phyloP scores from a whole-genome alignment of 805 yeast genomes.

The Ogataea philodendri region DNA sequence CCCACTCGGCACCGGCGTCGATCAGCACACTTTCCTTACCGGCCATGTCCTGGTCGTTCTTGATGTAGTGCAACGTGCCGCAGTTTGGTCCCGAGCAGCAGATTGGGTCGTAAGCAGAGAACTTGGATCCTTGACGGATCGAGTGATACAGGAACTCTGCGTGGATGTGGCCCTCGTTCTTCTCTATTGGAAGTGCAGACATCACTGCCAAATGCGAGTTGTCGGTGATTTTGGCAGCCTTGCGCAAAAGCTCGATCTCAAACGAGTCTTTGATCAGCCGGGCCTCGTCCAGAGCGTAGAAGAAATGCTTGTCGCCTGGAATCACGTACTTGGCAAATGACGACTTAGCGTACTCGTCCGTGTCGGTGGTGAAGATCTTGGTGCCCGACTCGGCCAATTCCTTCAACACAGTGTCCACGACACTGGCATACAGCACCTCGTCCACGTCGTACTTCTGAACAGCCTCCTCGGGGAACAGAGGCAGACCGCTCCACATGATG shows the following conservation, averaged over 20 bases:
- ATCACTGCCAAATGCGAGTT: conserved; percentile 87
- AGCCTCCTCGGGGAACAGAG: conserved; percentile 68
- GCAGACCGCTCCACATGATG: conserved; percentile 95
- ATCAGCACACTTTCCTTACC: conserved; percentile 69
- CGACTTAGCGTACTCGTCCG: conserved; percentile 43
- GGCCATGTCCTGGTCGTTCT: conserved; percentile 64
- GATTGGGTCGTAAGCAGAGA: conserved; percentile 89
- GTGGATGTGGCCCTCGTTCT: conserved; percentile 86
- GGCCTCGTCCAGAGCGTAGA: conserved; percentile 82
- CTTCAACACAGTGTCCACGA: conserved; percentile 40
- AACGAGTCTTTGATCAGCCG: conserved; percentile 80
- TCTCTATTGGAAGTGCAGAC: conserved; percentile 87
- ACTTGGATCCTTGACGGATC: conserved; percentile 87
- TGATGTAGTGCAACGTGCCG: conserved; percentile 86
- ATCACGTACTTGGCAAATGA: conserved; percentile 38
- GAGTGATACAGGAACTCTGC: conserved; percentile 96
- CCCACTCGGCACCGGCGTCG: conserved; percentile 99
- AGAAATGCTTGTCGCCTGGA: conserved; percentile 47
- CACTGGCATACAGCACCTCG: conserved; percentile 63
- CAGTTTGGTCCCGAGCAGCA: conserved; percentile 93
- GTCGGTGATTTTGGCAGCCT: conserved; percentile 83
- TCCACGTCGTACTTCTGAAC: conserved; percentile 71
- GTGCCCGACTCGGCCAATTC: conserved; percentile 29
- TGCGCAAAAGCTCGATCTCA: conserved; percentile 72
- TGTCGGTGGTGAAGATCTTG: conserved; percentile 52